These are phyloP conservation scores for Grigorovia yakushimaensis DNA, from an alignment of 805 yeast genomes.

Conservation along the genomic window DNA sequence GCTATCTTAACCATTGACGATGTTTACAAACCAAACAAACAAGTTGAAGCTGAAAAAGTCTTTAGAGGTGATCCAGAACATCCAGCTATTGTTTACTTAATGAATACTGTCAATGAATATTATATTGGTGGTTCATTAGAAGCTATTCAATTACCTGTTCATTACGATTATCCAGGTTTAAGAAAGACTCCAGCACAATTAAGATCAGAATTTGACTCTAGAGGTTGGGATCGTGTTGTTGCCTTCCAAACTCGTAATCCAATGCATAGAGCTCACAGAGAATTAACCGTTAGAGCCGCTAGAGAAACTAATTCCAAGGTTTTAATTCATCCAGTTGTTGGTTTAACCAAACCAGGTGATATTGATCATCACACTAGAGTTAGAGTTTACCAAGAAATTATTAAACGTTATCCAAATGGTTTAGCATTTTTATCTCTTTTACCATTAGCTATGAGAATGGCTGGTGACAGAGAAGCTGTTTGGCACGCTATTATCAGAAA, in stretches of 20 bases:
- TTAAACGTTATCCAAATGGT: slow-evolving; percentile 89
- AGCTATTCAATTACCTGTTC: slow-evolving; percentile 75
- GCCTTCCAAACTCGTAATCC: slow-evolving; percentile 98
- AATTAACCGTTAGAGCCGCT: slow-evolving; percentile 94
- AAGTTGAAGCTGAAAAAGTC: slow-evolving; percentile 69
- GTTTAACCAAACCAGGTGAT: slow-evolving; percentile 94
- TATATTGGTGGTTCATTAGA: slow-evolving; percentile 84
- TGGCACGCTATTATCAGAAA: slow-evolving; percentile 97
- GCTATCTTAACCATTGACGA: slow-evolving; percentile 77
- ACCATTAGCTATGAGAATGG: slow-evolving; percentile 98
- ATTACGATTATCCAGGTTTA: slow-evolving; percentile 80
- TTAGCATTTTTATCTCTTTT: slow-evolving; percentile 81
- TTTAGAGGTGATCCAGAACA: slow-evolving; percentile 97
- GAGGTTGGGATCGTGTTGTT: slow-evolving; percentile 82
- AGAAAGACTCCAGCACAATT: slow-evolving; percentile 88
- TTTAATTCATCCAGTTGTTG: slow-evolving; percentile 93
- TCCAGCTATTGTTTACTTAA: slow-evolving; percentile 75
- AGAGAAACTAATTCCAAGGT: slow-evolving; percentile 79
- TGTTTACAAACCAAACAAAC: slow-evolving; percentile 73
- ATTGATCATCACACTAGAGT: slow-evolving; percentile 97
- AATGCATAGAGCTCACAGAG: slow-evolving; percentile 98
- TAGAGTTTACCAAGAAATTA: slow-evolving; percentile 83
- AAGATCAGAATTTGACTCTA: slow-evolving; percentile 69
- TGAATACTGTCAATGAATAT: slow-evolving; percentile 65
- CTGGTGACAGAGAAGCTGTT: slow-evolving; percentile 95